Conservation (phyloP, 208 protist genomes). For the Leptomonas seymouri region DNA sequence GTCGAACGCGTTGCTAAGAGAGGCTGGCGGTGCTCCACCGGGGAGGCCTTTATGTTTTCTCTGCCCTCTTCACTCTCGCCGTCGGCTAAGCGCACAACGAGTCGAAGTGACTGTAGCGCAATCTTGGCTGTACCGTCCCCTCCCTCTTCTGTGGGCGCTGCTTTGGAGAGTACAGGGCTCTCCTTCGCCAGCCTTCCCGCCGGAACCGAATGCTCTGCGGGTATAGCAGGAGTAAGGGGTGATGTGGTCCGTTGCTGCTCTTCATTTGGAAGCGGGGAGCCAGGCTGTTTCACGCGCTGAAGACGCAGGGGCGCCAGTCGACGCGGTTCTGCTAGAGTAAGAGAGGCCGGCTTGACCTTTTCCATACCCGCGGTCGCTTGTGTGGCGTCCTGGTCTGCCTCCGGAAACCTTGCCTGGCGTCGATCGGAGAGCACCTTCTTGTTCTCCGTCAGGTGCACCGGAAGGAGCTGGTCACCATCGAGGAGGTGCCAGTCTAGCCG, state of each 20-base stretch:
- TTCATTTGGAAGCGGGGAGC: not conserved
- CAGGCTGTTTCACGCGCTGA: not conserved
- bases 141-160: not conserved
- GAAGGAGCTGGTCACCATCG: slow-evolving; percentile 26
- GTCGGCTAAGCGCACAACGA: slow-evolving; percentile 7
- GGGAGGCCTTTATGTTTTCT: not conserved
- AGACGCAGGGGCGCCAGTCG: not conserved
- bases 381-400: too few species aligned
- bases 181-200: too few species aligned
- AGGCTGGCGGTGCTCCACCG: too few species aligned
- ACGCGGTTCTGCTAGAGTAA: slow-evolving; percentile 2
- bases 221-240: not conserved
- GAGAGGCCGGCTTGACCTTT: not conserved
- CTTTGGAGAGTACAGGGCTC: not conserved
- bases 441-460: not conserved
- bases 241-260: not conserved
- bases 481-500: slow-evolving; percentile 15
- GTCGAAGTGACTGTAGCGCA: slow-evolving; percentile 17
- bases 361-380: too few species aligned
- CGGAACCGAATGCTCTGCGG: not conserved
- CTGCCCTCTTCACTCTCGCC: not conserved
- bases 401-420: not conserved
- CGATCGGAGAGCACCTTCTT: not conserved
- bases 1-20: too few species aligned
- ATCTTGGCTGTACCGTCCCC: not conserved